Evolutionary conservation across 164 flowering plant species (phyloP), one percentile per base, ranked within the genome.

Genomic region (Amborella trichopoda): DNA sequence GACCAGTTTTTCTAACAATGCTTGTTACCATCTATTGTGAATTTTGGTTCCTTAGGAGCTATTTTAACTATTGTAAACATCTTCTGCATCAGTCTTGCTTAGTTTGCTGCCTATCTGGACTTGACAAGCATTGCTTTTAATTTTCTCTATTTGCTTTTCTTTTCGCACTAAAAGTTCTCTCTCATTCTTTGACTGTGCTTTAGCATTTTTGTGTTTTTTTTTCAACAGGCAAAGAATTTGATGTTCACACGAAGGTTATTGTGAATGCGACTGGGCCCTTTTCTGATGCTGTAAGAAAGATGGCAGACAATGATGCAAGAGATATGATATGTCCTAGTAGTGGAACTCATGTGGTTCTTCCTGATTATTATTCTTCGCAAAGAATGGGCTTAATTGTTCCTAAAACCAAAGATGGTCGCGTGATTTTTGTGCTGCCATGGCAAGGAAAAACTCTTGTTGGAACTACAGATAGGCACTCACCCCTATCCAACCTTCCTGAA

Each of bases 181-280:
- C 43, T 22, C 12, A 8, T n/a, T 54, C 25, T 30, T n/a, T 24
- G 33, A 18, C 33, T 37, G 33, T 25, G 45, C 14, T 28, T 3
- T 34, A 3, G 13, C 16, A 36, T 46, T 14, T 52, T 18, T n/a
- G 41, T n/a, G n/a, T n/a, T n/a, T n/a, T n/a, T n/a, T n/a, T n/a
- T n/a, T n/a, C n/a, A n/a, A 40, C 57, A 62, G 66, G 36, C 18
- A 41, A 46, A 32, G 61, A 62, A 26, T 56, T 62, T 22, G 53
- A 56, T 50, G 38, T 47, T 47, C 52, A 62, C 42, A 61, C 66
- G 2, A 62, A 62, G 41, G 56, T 62, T 2, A 50, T 62, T 28
- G 57, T 56, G 43, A 55, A 50, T 42, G 64, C 59, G 26, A 50
- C 50, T 17, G 54, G 58, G 5, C 64, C 50, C 38, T 45, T 61